Percentiles rank a stretch among this genome's conserved stretches.
phyloP scores from a whole-genome alignment of 352 stramenopile genomes.

The Pythium volutum region DNA sequence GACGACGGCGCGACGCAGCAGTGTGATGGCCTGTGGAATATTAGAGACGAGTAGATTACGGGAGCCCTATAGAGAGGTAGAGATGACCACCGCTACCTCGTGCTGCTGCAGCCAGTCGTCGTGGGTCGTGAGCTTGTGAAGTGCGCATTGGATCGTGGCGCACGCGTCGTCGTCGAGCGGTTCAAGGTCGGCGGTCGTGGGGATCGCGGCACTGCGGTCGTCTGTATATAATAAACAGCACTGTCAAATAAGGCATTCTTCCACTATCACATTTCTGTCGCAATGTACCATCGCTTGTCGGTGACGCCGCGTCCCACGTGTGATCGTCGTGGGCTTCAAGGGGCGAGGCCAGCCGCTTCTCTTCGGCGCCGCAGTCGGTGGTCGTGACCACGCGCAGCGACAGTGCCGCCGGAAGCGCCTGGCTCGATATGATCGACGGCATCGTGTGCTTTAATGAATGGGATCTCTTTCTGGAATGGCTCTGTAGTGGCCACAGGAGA shows the following conservation, averaged over 20 bases:
- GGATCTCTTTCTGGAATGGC: background rate
- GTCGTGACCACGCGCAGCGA: slow-evolving; percentile 7
- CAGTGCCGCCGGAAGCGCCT: background rate
- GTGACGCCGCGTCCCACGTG: background rate
- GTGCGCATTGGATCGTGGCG: slow-evolving; percentile 5
- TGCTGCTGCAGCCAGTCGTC: slow-evolving; percentile 65
- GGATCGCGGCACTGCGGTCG: slow-evolving; percentile 22
- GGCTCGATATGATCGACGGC: background rate
- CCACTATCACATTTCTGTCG: too few species aligned
- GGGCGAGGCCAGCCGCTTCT: slow-evolving; percentile 11
- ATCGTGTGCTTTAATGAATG: background rate
- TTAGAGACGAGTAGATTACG: background rate
- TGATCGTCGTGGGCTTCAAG: too few species aligned
- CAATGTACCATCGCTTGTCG: slow-evolving; percentile 15
- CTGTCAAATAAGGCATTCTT: too few species aligned
- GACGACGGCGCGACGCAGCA: slow-evolving; percentile 51
- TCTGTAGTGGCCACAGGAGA: too few species aligned
- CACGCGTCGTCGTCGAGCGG: slow-evolving; percentile 16
- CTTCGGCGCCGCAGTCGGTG: slow-evolving; percentile 1
- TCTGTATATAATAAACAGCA: slow-evolving; percentile 14
- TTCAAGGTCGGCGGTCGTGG: slow-evolving; percentile 24
- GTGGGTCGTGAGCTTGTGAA: slow-evolving; percentile 31
- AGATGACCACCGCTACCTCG: slow-evolving; percentile 29
- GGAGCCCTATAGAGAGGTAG: background rate
- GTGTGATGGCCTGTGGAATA: slow-evolving; percentile 31